phyloP scores from a whole-genome alignment of 805 yeast species.

The Maudiozyma serrabonitensis region DNA sequence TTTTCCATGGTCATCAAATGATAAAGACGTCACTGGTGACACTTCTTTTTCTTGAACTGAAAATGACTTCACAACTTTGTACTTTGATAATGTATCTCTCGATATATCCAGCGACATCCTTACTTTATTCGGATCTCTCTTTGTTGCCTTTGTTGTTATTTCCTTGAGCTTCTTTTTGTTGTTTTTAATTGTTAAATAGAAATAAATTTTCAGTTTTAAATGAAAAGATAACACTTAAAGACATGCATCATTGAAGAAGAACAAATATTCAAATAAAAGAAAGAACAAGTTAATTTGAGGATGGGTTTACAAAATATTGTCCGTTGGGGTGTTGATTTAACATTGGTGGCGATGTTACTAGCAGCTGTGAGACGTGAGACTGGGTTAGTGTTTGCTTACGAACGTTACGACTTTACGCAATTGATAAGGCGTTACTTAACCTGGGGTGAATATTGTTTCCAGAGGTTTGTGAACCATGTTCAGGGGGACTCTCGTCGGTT shows the following conservation, averaged over 20 bases:
- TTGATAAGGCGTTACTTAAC: constrained; percentile 44
- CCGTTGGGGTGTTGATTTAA: constrained; percentile 69
- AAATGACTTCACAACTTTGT: constrained; percentile 42
- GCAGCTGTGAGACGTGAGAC: constrained; percentile 83
- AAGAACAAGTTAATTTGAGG: background rate
- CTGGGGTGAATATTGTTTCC: constrained; percentile 55
- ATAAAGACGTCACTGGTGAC: constrained; percentile 56
- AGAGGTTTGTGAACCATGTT: constrained; percentile 36
- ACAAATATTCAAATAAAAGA: background rate
- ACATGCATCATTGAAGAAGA: background rate
- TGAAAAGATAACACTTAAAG: background rate
- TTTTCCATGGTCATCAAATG: constrained; percentile 78
- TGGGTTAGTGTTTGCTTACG: constrained; percentile 45
- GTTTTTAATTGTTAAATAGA: background rate
- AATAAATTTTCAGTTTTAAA: background rate
- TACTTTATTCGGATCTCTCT: background rate
- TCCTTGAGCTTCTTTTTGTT: too few relatives aligned
- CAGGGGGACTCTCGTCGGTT: constrained; percentile 40
- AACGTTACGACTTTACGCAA: constrained; percentile 31
- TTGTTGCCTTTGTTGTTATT: background rate
- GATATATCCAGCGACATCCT: constrained; percentile 17
- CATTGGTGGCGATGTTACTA: constrained; percentile 66
- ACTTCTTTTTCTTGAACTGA: constrained; percentile 37
- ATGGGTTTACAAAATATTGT: constrained; percentile 24
- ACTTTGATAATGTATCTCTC: constrained; percentile 19